Percentiles rank a stretch among this genome's conserved stretches.
Evolutionary conservation across 2,329 filamentous ascomycete species (phyloP).

Genomic region (Hypoxylon sp.): DNA sequence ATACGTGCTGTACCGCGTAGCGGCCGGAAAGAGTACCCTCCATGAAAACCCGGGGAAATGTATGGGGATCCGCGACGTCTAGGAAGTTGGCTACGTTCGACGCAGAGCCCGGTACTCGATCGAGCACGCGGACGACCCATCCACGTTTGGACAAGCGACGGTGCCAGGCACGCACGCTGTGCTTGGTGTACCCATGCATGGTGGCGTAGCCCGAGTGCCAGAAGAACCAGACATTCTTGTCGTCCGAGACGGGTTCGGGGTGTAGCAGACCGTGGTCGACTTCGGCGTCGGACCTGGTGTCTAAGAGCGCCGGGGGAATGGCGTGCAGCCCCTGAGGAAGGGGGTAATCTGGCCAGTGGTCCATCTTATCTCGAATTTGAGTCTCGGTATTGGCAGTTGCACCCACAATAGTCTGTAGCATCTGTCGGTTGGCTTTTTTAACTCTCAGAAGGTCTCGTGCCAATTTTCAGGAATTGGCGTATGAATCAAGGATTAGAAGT

Average conservation of each 20-base stretch:
- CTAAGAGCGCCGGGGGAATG: slow-evolving; percentile 56
- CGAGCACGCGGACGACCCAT: slow-evolving; percentile 65
- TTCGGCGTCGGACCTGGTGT: slow-evolving; percentile 59
- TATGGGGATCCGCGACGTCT: slow-evolving; percentile 55
- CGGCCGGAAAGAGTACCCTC: slow-evolving; percentile 61
- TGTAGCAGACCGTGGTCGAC: slow-evolving; percentile 58
- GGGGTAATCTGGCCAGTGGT: slow-evolving; percentile 46
- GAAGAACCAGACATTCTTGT: slow-evolving; percentile 70
- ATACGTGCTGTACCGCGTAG: slow-evolving; percentile 65
- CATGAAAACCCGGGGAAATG: slow-evolving; percentile 63
- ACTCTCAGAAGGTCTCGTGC: neutral
- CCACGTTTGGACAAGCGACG: slow-evolving; percentile 63
- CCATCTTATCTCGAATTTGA: slow-evolving; percentile 22
- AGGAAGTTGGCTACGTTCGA: slow-evolving; percentile 63
- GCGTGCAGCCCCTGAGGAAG: slow-evolving; percentile 56
- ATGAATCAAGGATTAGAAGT: neutral
- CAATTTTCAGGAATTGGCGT: neutral
- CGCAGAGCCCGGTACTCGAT: slow-evolving; percentile 58
- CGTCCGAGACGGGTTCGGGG: slow-evolving; percentile 53
- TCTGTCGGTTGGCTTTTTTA: neutral
- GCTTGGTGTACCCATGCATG: slow-evolving; percentile 64
- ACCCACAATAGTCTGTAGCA: neutral
- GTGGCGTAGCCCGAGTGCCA: slow-evolving; percentile 63
- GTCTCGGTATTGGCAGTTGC: neutral
- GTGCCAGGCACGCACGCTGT: slow-evolving; percentile 66